Evolutionary conservation across 1,284 basidiomycete genomes (phyloP).

Genomic region (Pseudozyma sp.): DNA sequence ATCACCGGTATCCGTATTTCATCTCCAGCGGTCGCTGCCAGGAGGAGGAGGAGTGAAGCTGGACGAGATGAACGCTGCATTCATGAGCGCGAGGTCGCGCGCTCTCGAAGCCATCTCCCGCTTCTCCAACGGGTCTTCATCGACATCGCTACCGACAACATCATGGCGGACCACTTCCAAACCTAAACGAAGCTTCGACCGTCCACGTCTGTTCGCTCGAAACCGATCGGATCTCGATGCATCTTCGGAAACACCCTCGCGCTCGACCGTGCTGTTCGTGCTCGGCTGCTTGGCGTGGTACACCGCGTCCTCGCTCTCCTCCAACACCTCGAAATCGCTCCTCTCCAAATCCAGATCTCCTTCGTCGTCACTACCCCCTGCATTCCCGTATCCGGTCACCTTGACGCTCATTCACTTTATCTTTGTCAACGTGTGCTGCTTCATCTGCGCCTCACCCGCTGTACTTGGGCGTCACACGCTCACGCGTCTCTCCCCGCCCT

Average conservation of each 20-base stretch:
- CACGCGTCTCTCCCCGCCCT: constrained; percentile 73
- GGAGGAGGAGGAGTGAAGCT: background rate
- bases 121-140: constrained; percentile 5
- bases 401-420: constrained; percentile 98
- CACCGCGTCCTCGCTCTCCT: constrained; percentile 81
- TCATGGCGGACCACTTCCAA: constrained; percentile 12
- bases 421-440: constrained; percentile 88
- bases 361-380: constrained; percentile 57
- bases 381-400: constrained; percentile 87
- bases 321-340: constrained; percentile 89
- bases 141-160: background rate
- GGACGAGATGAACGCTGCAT: constrained; percentile 24
- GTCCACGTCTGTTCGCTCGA: constrained; percentile 28
- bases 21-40: too few relatives aligned
- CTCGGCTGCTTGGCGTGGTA: constrained; percentile 67
- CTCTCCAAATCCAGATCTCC: constrained; percentile 69
- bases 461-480: constrained; percentile 48
- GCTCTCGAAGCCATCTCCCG: constrained; percentile 31
- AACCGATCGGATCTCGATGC: constrained; percentile 7
- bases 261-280: constrained; percentile 45
- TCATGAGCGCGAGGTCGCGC: constrained; percentile 30
- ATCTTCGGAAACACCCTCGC: constrained; percentile 9
- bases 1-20: background rate
- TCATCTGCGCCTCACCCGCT: constrained; percentile 71
- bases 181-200: constrained; percentile 18